Conservation (phyloP, 106 monocot genomes). For the Cymbidium sinense region DNA sequence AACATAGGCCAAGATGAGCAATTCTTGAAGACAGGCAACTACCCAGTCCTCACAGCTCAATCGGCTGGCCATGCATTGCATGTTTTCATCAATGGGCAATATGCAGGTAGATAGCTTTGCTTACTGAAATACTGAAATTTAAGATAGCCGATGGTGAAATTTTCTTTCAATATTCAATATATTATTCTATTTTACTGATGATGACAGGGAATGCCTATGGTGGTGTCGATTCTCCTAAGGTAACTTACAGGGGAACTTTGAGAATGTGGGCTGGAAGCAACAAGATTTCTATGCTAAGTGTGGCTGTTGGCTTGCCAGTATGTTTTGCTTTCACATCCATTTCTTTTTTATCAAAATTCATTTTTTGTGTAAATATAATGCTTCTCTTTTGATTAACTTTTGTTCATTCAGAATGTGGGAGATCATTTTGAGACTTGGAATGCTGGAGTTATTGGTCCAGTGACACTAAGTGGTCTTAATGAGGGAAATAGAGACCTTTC, state of each 20-base stretch:
- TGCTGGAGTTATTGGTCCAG: slow-evolving; percentile 69
- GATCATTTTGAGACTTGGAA: slow-evolving; percentile 70
- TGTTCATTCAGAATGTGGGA: slow-evolving; percentile 39
- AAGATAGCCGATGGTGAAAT: neutral
- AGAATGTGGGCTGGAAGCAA: slow-evolving; percentile 87
- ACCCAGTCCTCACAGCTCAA: slow-evolving; percentile 41
- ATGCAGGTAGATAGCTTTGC: slow-evolving; percentile 27
- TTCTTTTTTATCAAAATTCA: neutral
- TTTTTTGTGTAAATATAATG: neutral
- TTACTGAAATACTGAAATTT: neutral
- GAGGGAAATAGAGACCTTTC: slow-evolving; percentile 58
- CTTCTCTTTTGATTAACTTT: neutral
- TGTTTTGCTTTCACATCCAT: slow-evolving; percentile 17
- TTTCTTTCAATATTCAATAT: neutral
- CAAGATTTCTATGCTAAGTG: slow-evolving; percentile 81
- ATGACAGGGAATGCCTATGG: slow-evolving; percentile 77
- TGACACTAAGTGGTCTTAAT: slow-evolving; percentile 47
- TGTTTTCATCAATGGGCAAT: slow-evolving; percentile 62
- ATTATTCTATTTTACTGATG: neutral
- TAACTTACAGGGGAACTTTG: slow-evolving; percentile 65
- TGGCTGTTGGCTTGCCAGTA: slow-evolving; percentile 78
- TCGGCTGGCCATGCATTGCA: slow-evolving; percentile 72
- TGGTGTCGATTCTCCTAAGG: slow-evolving; percentile 57
- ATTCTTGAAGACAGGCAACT: slow-evolving; percentile 42
- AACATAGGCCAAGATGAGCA: slow-evolving; percentile 50